phyloP scores from a whole-genome alignment of 768 basidiomycete genomes.

The Nidularia pulvinata region DNA sequence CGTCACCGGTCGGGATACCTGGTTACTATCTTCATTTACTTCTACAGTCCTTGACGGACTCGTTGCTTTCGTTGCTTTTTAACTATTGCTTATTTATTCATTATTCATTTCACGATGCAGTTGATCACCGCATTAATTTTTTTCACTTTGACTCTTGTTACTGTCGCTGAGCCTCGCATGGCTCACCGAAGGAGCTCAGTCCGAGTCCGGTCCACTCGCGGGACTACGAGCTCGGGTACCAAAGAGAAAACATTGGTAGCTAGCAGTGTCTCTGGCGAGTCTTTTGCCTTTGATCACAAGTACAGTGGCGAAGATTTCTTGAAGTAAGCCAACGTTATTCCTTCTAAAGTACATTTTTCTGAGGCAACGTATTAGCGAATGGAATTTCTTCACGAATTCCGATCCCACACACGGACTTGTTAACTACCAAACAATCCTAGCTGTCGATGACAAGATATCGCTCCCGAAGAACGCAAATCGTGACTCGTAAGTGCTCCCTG shows the following conservation, averaged over 20 bases:
- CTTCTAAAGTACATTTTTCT: too few species aligned
- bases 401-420: constrained; percentile 79
- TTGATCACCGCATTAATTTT: not conserved
- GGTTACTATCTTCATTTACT: not conserved
- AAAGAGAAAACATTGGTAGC: not conserved
- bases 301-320: constrained; percentile 58
- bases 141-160: not conserved
- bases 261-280: constrained; percentile 18
- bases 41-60: too few species aligned
- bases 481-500: constrained; percentile 38
- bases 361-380: constrained; percentile 36
- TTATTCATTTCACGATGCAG: not conserved
- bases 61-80: too few species aligned
- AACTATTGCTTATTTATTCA: not conserved
- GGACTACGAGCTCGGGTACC: not conserved
- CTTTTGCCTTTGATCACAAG: constrained; percentile 26
- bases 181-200: not conserved
- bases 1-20: constrained; percentile 4
- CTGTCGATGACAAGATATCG: constrained; percentile 56
- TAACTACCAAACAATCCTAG: constrained; percentile 60
- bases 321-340: constrained; percentile 30
- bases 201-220: not conserved
- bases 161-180: not conserved
- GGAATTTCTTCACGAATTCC: constrained; percentile 59
- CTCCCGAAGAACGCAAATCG: constrained; percentile 54